Percentiles rank a stretch among this genome's conserved stretches.
phyloP scores from a whole-genome alignment of 129 eudicot species.

The Solidago caesia region DNA sequence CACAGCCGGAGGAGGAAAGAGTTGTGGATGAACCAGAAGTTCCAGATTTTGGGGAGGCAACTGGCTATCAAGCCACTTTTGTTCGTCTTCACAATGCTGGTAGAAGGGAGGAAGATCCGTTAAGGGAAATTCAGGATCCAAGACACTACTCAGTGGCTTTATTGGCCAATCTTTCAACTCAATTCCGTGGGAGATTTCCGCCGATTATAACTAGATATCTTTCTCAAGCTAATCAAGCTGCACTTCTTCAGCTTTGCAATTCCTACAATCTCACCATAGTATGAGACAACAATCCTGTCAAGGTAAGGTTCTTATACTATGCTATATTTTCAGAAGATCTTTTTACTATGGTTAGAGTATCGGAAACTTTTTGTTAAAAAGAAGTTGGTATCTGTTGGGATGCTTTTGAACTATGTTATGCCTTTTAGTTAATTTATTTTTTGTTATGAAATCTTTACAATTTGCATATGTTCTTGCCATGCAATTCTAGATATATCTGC shows the following conservation, averaged over 20 bases:
- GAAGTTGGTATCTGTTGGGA: background rate
- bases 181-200: slow-evolving; percentile 56
- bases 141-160: slow-evolving; percentile 59
- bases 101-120: slow-evolving; percentile 87
- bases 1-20: slow-evolving; percentile 85
- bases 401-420: background rate
- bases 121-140: slow-evolving; percentile 82
- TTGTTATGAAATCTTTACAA: too few relatives aligned
- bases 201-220: slow-evolving; percentile 57
- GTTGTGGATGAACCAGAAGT: slow-evolving; percentile 90
- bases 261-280: slow-evolving; percentile 53
- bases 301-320: slow-evolving; percentile 36
- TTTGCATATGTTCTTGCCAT: too few relatives aligned
- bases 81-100: slow-evolving; percentile 81
- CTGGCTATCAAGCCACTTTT: slow-evolving; percentile 75
- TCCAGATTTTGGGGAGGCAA: slow-evolving; percentile 84
- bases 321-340: background rate
- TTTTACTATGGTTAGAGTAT: too few relatives aligned
- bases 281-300: slow-evolving; percentile 25
- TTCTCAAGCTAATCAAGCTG: slow-evolving; percentile 78
- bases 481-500: background rate
- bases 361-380: background rate
- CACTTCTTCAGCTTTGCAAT: slow-evolving; percentile 67
- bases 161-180: slow-evolving; percentile 61
- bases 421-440: background rate